Evolutionary conservation across 2,329 filamentous ascomycete species (phyloP).

Genomic region (Exophiala sp.): DNA sequence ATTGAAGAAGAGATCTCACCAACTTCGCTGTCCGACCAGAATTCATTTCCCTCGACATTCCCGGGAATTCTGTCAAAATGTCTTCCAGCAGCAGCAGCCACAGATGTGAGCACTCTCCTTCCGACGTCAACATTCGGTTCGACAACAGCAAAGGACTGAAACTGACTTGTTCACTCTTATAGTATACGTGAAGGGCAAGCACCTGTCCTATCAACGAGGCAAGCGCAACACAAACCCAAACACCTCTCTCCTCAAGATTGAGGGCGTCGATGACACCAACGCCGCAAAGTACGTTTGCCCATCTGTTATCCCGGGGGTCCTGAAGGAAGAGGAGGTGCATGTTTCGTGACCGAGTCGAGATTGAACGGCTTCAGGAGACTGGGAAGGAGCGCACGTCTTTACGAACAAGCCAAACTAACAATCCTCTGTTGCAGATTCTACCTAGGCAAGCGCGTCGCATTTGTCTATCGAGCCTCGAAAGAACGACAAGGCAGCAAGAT

Average conservation of each 20-base stretch:
- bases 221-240: constrained; percentile 87
- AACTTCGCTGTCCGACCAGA: no score
- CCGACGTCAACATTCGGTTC: neutral
- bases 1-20: no score
- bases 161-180: constrained; percentile 32
- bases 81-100: constrained; percentile 81
- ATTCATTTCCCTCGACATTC: neutral
- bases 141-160: neutral
- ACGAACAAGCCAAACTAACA: neutral
- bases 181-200: constrained; percentile 96
- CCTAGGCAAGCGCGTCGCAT: constrained; percentile 97
- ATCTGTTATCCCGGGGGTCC: neutral
- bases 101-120: constrained; percentile 62
- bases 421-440: constrained; percentile 64
- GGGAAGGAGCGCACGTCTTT: no score
- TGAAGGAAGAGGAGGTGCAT: neutral
- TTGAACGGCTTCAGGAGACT: neutral
- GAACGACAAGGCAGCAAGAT: constrained; percentile 98
- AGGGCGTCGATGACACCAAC: constrained; percentile 89
- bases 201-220: constrained; percentile 95
- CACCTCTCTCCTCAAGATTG: constrained; percentile 95
- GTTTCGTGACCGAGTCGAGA: no score
- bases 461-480: constrained; percentile 93
- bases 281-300: constrained; percentile 69
- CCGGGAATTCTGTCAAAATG: constrained; percentile 62